phyloP scores from a whole-genome alignment of 192 early-diverging fungal species.

The Gonapodya prolifera region DNA sequence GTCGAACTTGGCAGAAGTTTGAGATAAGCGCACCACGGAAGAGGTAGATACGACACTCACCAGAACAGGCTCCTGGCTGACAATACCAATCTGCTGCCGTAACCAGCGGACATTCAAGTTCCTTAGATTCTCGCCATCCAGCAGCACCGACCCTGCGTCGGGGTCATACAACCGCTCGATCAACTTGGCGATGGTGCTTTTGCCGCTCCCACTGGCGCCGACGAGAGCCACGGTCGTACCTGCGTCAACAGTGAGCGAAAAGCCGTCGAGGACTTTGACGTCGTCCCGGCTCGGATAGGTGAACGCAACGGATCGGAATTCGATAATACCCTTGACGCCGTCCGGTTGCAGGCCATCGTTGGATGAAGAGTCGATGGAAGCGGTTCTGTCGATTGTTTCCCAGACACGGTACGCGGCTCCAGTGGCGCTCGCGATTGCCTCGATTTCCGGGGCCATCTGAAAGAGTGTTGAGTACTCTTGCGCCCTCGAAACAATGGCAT shows the following conservation, averaged over 20 bases:
- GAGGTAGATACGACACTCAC: too few relatives aligned
- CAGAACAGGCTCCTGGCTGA: constrained; percentile 82
- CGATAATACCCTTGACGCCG: constrained; percentile 48
- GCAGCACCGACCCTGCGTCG: constrained; percentile 32
- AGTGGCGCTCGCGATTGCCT: constrained; percentile 54
- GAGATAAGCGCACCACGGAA: too few relatives aligned
- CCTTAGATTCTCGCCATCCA: constrained; percentile 46
- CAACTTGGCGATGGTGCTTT: constrained; percentile 70
- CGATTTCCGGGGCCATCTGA: constrained; percentile 59
- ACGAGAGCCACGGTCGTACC: constrained; percentile 84
- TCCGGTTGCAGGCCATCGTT: constrained; percentile 6
- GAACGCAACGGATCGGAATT: constrained; percentile 65
- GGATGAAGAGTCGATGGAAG: constrained; percentile 48
- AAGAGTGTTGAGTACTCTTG: too few relatives aligned
- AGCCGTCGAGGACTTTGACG: constrained; percentile 58
- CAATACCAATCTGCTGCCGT: constrained; percentile 79
- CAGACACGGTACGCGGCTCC: constrained; percentile 77
- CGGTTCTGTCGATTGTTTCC: constrained; percentile 65
- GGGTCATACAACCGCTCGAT: constrained; percentile 77
- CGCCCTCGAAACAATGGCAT: too few relatives aligned
- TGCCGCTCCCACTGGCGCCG: constrained; percentile 73
- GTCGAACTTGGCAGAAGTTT: too few relatives aligned
- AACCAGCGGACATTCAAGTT: constrained; percentile 44
- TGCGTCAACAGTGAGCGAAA: constrained; percentile 54
- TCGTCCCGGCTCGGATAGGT: constrained; percentile 74